phyloP scores from a whole-genome alignment of 192 early-diverging fungal species.

The Coemansia sp. region DNA sequence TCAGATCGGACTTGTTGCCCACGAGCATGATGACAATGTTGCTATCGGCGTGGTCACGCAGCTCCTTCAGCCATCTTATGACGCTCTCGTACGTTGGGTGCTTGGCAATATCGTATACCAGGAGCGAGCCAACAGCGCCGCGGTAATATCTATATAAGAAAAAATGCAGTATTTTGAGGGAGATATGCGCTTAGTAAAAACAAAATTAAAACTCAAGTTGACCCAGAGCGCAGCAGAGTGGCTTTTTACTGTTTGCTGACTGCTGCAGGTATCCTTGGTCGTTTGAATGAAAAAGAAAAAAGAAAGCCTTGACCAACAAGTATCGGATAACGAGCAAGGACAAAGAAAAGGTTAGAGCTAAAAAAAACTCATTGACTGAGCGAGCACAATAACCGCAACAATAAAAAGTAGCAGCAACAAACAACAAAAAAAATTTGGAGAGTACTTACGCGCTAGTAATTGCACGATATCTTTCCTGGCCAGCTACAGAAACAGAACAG shows the following conservation, averaged over 20 bases:
- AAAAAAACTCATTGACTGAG: too few species aligned
- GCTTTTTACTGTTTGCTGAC: too few species aligned
- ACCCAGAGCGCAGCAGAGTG: too few species aligned
- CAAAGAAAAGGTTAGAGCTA: too few species aligned
- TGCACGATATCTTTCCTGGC: constrained; percentile 83
- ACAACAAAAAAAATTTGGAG: neutral
- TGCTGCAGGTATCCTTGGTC: too few species aligned
- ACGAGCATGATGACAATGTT: constrained; percentile 99
- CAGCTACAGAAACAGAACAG: constrained; percentile 59
- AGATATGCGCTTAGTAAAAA: neutral
- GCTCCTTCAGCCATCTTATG: constrained; percentile 96
- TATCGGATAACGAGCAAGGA: too few species aligned
- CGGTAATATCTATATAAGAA: constrained; percentile 81
- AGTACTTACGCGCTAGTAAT: constrained; percentile 81
- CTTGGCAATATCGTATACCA: constrained; percentile 98
- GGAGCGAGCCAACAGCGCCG: constrained; percentile 93
- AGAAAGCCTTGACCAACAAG: too few species aligned
- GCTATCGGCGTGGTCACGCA: constrained; percentile 93
- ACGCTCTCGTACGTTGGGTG: constrained; percentile 95
- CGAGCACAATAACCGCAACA: too few species aligned
- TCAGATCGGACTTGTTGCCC: constrained; percentile 98
- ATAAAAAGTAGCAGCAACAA: neutral
- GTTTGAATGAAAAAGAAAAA: too few species aligned
- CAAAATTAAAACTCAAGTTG: too few species aligned
- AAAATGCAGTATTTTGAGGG: neutral